Evolutionary conservation across 169 alveolate genomes (phyloP).

Genomic region (Plasmodium chabaudi): DNA sequence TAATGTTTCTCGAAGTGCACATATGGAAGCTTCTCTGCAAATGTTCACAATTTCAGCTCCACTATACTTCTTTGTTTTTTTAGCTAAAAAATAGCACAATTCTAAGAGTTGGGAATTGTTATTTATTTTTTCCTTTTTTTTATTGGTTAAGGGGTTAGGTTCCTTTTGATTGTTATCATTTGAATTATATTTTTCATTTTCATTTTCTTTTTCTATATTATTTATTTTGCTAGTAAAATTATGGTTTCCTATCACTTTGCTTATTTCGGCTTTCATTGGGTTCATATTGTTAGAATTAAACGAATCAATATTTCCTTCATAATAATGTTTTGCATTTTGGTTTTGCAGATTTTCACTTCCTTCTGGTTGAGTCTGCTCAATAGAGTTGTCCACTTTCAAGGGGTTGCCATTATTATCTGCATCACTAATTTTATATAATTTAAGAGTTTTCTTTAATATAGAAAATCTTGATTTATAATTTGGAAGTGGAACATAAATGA

Average conservation of each 20-base stretch:
- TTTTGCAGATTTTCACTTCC: background rate
- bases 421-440: slow-evolving; percentile 49
- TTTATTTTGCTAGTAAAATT: background rate
- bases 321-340: slow-evolving; percentile 16
- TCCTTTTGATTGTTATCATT: background rate
- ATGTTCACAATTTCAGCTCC: slow-evolving; percentile 94
- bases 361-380: background rate
- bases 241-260: background rate
- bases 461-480: slow-evolving; percentile 93
- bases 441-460: slow-evolving; percentile 89
- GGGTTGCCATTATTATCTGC: background rate
- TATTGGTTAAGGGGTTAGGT: background rate
- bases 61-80: slow-evolving; percentile 95
- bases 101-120: slow-evolving; percentile 89
- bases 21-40: slow-evolving; percentile 93
- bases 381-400: background rate
- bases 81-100: slow-evolving; percentile 85
- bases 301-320: slow-evolving; percentile 13
- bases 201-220: background rate
- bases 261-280: background rate
- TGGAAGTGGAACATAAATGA: slow-evolving; percentile 98
- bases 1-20: slow-evolving; percentile 78
- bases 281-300: background rate
- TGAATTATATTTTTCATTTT: background rate
- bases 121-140: background rate